Conservation (phyloP, 2,329 filamentous ascomycete genomes). For the Dothideomycetes sp. region DNA sequence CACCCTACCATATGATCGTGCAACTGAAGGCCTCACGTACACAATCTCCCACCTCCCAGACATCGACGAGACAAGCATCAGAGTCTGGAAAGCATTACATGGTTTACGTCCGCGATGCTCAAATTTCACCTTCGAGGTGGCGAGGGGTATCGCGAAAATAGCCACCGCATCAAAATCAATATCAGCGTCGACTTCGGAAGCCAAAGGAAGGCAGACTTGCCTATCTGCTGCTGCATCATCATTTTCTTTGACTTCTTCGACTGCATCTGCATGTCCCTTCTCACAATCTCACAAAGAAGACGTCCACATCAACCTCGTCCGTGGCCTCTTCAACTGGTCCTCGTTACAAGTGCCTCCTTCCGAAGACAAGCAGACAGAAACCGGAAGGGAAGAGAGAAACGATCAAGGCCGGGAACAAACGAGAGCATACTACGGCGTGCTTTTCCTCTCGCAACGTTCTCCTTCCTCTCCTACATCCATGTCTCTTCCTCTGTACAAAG, state of each 20-base stretch:
- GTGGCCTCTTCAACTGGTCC: neutral
- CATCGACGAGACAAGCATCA: neutral
- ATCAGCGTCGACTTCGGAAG: neutral
- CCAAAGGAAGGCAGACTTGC: no score
- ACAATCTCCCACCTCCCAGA: neutral
- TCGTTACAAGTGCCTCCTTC: neutral
- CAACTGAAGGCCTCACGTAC: neutral
- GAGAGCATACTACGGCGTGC: neutral
- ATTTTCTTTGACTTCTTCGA: no score
- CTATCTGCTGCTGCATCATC: no score
- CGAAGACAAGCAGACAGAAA: no score
- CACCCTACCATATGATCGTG: neutral
- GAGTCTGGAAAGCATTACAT: neutral
- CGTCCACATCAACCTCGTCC: neutral
- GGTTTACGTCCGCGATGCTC: neutral
- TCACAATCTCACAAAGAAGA: neutral
- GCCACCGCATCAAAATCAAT: neutral
- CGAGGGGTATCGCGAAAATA: no score
- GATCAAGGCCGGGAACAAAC: no score
- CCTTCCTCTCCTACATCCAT: no score
- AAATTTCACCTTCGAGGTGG: no score
- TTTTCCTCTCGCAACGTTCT: neutral
- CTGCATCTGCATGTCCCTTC: no score
- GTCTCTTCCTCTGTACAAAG: no score
- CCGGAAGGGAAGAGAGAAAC: no score